phyloP scores from a whole-genome alignment of 352 stramenopile genomes.

The Phytophthora boehmeriae region DNA sequence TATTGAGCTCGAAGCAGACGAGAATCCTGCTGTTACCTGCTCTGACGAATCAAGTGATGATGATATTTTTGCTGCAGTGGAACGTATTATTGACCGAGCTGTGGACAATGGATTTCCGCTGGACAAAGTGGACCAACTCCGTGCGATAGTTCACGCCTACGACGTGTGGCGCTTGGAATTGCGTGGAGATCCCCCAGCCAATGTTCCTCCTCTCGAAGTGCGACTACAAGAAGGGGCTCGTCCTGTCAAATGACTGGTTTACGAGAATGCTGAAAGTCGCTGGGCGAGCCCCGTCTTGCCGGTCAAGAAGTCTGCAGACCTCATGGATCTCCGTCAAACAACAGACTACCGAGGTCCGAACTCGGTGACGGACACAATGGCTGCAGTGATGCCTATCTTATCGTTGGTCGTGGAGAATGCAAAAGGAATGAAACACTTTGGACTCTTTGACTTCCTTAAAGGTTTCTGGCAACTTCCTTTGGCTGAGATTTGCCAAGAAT shows the following conservation, averaged over 20 bases:
- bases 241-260: neutral
- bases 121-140: conserved; percentile 1
- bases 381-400: conserved; percentile 10
- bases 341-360: conserved; percentile 7
- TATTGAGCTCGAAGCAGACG: neutral
- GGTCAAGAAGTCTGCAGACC: conserved; percentile 6
- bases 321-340: conserved; percentile 4
- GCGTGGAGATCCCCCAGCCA: conserved; percentile 2
- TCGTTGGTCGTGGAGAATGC: conserved; percentile 11
- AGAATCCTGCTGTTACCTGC: neutral
- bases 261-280: neutral
- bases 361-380: neutral
- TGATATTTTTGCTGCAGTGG: neutral
- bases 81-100: neutral
- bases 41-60: neutral
- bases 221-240: too few species aligned
- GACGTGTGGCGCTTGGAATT: conserved; percentile 5
- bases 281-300: conserved; percentile 9
- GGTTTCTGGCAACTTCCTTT: too few species aligned
- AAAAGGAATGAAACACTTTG: too few species aligned
- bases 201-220: neutral
- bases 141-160: neutral
- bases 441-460: too few species aligned
- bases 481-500: too few species aligned
- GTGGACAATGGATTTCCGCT: too few species aligned